Conservation (phyloP, 148 eudicot species). For the Arbutus unedo region DNA sequence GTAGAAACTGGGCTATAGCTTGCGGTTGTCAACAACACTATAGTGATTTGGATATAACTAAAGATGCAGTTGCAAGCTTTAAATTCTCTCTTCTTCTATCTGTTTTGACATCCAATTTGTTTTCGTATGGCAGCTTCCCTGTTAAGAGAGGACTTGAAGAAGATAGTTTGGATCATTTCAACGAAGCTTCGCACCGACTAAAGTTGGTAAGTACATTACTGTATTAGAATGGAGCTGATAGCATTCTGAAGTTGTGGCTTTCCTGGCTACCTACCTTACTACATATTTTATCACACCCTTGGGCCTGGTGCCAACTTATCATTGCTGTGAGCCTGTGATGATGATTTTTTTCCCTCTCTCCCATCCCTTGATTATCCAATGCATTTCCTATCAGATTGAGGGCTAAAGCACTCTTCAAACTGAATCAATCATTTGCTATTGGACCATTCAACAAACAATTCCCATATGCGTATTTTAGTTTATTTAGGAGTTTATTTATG, state of each 20-base stretch:
- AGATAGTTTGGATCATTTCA: constrained; percentile 33
- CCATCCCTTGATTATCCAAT: neutral
- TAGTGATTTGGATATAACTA: neutral
- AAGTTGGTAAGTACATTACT: constrained; percentile 42
- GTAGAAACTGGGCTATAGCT: neutral
- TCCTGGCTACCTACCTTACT: constrained; percentile 23
- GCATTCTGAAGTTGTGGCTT: constrained; percentile 8
- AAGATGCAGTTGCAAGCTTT: neutral
- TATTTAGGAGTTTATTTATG: constrained; percentile 2
- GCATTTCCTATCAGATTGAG: neutral
- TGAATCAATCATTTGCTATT: neutral
- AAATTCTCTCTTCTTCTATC: constrained; percentile 1
- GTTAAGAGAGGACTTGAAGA: constrained; percentile 39
- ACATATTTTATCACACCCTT: neutral
- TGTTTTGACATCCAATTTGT: neutral
- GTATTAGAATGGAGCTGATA: neutral
- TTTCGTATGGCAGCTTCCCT: constrained; percentile 21
- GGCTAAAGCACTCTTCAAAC: neutral
- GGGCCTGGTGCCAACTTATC: neutral
- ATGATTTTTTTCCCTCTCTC: neutral
- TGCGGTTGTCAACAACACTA: constrained; percentile 3
- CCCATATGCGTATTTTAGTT: neutral
- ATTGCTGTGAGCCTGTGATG: neutral
- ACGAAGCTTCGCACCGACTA: constrained; percentile 36
- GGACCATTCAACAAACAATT: neutral